Evolutionary conservation across 2,329 filamentous ascomycete genomes (phyloP), one percentile per base, ranked within the genome.

Genomic region (Onygenales sp.): DNA sequence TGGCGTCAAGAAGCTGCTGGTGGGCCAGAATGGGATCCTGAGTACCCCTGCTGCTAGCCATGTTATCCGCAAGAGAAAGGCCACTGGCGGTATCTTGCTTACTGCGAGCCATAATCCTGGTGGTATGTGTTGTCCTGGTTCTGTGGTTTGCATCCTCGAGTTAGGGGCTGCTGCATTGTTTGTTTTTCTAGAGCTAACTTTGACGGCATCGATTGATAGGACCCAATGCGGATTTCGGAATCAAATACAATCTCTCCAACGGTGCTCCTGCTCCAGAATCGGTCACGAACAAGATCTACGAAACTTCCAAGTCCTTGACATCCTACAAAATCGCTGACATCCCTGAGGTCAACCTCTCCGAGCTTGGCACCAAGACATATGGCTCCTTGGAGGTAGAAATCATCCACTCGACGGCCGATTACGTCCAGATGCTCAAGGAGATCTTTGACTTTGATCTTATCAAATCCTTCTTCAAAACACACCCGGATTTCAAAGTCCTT

Each of bases 231-330:
- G 93, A 98, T 75, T 98, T 98, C 65, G 93, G 93, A 64, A 98
- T 98, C 84, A 98, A 98, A 78, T 98, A 98, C 82, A 98, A 98
- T 80, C 80, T 98, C 55, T 79, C 89, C 71, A 97, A 98, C 68
- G 93, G 93, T 64, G 93, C 91, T 54, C 93, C 93, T 43, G 93
- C 93, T 54, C 93, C 93, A 55, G 93, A 98, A 74, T 86, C 87
- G 52, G 89, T 98, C 61, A 98, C 93, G 62, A 94, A 98, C 83
- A 95, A 95, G 78, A 97, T 98, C 71, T 97, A 82, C 76, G 89
- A 92, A 64, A 83, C 85, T 57, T 92, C 92, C 63, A 97, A 96
- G 80, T 84, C 80, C 59, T 80, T 98, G 63, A 88, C 83, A 44
- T 89, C 86, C 50, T 98, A 97, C 82, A 95, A 96, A 76, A 86